phyloP scores from a whole-genome alignment of 257 asterid species.

The Primulina tabacum region DNA sequence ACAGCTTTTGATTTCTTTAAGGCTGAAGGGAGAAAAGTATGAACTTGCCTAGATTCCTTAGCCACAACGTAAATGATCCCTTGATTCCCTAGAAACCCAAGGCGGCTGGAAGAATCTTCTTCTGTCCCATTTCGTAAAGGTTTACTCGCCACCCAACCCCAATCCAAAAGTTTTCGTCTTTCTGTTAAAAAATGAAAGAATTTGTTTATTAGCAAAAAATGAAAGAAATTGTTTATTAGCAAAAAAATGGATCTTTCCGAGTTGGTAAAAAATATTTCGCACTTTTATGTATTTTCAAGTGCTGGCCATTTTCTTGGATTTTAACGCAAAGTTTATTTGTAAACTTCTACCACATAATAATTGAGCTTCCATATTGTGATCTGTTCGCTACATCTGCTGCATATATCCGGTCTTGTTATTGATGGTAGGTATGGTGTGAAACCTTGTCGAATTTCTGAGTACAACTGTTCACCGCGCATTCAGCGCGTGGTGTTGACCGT shows the following conservation, averaged over 20 bases:
- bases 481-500: constrained; percentile 43
- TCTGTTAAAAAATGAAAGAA: background rate
- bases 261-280: constrained; percentile 1
- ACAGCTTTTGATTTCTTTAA: background rate
- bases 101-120: constrained; percentile 29
- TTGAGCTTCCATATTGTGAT: background rate
- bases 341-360: background rate
- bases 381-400: constrained; percentile 5
- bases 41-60: background rate
- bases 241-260: constrained; percentile 1
- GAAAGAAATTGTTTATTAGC: constrained; percentile 12
- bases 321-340: constrained; percentile 5
- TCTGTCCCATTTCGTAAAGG: constrained; percentile 26
- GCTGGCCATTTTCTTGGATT: constrained; percentile 5
- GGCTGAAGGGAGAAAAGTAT: background rate
- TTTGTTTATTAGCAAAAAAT: constrained; percentile 5
- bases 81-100: constrained; percentile 19
- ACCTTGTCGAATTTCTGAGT: constrained; percentile 27
- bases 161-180: background rate
- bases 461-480: constrained; percentile 30
- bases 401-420: constrained; percentile 18
- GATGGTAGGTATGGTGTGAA: constrained; percentile 26
- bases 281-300: constrained; percentile 8
- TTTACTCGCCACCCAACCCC: background rate
- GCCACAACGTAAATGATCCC: background rate